Base-by-base conservation (phyloP, 148 eudicot genomes). In the Chenopodium berlandieri region DNA sequence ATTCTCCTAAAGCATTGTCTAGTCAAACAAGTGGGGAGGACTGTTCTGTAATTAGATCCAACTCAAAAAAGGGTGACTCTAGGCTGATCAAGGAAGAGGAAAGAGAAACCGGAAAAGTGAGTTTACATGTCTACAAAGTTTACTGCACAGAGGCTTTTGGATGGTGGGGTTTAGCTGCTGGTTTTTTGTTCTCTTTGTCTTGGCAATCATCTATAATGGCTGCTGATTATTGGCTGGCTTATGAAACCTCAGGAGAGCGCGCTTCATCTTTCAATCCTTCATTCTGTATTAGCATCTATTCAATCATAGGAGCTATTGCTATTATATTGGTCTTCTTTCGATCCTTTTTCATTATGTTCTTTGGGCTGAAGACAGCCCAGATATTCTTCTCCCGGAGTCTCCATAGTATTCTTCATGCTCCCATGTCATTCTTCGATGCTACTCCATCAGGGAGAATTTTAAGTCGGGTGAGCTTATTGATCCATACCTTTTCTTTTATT, bases 401-500 rank as follows among this genome's bases (percentile, higher is more conserved):
- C 66, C 79, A 73, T 71, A 90, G 94, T 87, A 87, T 96, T 72
- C 76, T 96, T 71, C 98, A 89, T 78, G 99, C 99, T 83, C 99
- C 99, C 77, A 96, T 96, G 98, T 88, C 98, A 50, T 96, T 96
- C 86, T 96, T 96, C 70, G 99, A 96, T 81, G 94, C 99, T 40
- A 96, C 98, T 58, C 99, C 99, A 76, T 96, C 99, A 0, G 99
- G 99, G 83, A 92, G 99, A 87, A 91, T 96, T 73, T 85, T 96
- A 40, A 96, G 93, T 84, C 90, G 99, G 97, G 99, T 95, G 87
- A 91, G 75, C 34, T 52, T 83, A 10, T 8, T 6, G 48, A 25
- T 47, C n/a, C 48, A 46, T 22, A 48, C 54, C 9, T 22, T 13
- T 71, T 19, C 0, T 34, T 63, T 78, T 8, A 17, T 67, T 50